Conservation (phyloP, 1,284 basidiomycete genomes). For the Coniferiporia sulphurascens region DNA sequence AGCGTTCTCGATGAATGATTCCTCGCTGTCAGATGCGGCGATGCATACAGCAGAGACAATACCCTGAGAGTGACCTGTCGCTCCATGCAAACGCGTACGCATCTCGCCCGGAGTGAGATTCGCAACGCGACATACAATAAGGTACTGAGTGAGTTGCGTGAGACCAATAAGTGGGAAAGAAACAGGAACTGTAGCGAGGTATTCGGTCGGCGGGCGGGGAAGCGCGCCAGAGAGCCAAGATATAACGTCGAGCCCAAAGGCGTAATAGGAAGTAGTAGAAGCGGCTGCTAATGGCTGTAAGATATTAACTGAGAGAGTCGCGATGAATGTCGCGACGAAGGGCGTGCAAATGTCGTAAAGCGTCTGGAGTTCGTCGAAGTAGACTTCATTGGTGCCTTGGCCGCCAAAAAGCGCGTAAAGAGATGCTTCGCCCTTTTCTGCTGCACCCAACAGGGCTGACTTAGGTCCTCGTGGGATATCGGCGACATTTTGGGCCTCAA, state of each 20-base stretch:
- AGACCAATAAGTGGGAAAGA: slow-evolving; percentile 95
- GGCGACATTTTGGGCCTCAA: slow-evolving; percentile 58
- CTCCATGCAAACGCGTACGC: slow-evolving; percentile 71
- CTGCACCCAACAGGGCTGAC: slow-evolving; percentile 74
- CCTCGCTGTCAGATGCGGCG: slow-evolving; percentile 74
- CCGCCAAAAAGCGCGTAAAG: slow-evolving; percentile 96
- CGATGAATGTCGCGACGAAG: slow-evolving; percentile 73
- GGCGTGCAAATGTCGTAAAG: slow-evolving; percentile 91
- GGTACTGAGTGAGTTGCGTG: slow-evolving; percentile 92
- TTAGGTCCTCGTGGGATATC: slow-evolving; percentile 61
- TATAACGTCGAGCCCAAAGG: slow-evolving; percentile 76
- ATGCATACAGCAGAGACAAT: slow-evolving; percentile 90
- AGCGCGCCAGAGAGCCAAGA: slow-evolving; percentile 78
- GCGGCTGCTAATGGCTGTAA: slow-evolving; percentile 73
- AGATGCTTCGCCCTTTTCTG: slow-evolving; percentile 66
- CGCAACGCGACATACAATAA: slow-evolving; percentile 72
- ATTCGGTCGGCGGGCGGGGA: slow-evolving; percentile 76
- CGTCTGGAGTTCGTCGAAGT: slow-evolving; percentile 92
- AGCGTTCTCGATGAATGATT: slow-evolving; percentile 71
- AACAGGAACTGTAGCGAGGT: slow-evolving; percentile 92
- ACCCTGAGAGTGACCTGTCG: slow-evolving; percentile 97
- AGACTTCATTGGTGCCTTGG: slow-evolving; percentile 98
- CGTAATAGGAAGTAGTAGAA: slow-evolving; percentile 66
- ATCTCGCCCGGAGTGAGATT: slow-evolving; percentile 79
- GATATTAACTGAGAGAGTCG: slow-evolving; percentile 58